Base-by-base conservation (phyloP, 306 rosid genomes). In the Bauhinia variegata region DNA sequence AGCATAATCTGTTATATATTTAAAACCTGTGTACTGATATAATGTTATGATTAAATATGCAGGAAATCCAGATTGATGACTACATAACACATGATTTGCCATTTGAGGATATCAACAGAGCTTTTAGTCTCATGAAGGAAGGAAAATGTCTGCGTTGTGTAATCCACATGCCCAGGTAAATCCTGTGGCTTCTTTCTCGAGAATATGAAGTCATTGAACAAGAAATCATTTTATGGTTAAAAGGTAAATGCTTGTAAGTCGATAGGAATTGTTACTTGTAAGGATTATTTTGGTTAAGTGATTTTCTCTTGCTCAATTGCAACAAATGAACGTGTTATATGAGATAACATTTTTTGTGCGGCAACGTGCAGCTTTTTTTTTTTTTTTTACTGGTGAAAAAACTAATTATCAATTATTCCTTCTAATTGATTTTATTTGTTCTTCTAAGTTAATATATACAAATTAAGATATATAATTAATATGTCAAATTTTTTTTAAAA, bases 141-240 rank as follows among this genome's bases (percentile, higher is more conserved):
- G 98, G 96, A 8, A 81, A 77, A 71, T 93, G 98, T 60, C 78
- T 93, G 74, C 97, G 97, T 30, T 93, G 98, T 78, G 98, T 93
- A 34, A 81, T 93, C 63, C 96, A 86, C 86, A 84, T 93, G 91
- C 69, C 77, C 38, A 47, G 71, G 60, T 82, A 54, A 67, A 38
- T 73, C 49, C 44, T 43, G 15, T 14, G 47, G 54, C 46, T 65
- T 13, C 8, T 31, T 16, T 17, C 50, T 66, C 74, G 38, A 31
- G 18, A 13, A 13, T 3, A 14, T 0, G 19, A 13, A 51, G 33
- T 56, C 30, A 3, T 38, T 30, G 68, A 6, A 36, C 11, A 30
- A 7, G 37, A 65, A 32, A 12, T 37, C 15, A 63, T 15, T 38
- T 11, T 37, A 13, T 23, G 0, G 13, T 28, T 15, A 46, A 46